A percentile compares a stretch with the other conserved stretches of the same genome.
Conservation (phyloP, 805 yeast species). For the Groenewaldozyma salmanticensis region DNA sequence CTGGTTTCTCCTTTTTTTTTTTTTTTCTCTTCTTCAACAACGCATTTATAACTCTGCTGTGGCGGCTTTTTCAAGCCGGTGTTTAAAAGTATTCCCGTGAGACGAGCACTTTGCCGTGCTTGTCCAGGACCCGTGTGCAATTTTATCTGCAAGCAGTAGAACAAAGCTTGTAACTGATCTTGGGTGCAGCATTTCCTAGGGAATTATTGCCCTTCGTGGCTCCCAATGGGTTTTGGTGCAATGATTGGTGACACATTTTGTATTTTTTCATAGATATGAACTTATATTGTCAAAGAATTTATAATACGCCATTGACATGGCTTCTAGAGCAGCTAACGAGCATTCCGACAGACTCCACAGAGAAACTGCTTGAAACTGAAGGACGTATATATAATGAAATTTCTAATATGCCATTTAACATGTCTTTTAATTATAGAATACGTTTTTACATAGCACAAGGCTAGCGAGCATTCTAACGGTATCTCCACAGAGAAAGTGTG, state of each 20-base stretch:
- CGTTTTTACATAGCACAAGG: too few species aligned
- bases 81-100: conserved; percentile 28
- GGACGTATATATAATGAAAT: too few species aligned
- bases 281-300: too few species aligned
- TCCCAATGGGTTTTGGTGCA: conserved; percentile 57
- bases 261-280: too few species aligned
- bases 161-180: conserved; percentile 37
- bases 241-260: conserved; percentile 38
- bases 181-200: conserved; percentile 56
- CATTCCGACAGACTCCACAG: too few species aligned
- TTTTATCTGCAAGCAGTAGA: conserved; percentile 41
- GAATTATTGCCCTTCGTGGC: conserved; percentile 46
- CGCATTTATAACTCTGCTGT: not conserved
- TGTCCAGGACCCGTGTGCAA: conserved; percentile 30
- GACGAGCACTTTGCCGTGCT: conserved; percentile 26
- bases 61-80: not conserved
- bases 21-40: conserved; percentile 1
- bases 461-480: too few species aligned
- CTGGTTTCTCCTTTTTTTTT: not conserved
- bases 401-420: too few species aligned
- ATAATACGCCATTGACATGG: too few species aligned
- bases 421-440: too few species aligned
- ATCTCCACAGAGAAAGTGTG: conserved; percentile 98
- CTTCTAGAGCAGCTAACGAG: too few species aligned
- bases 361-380: too few species aligned